Percentiles rank a stretch among this genome's conserved stretches.
phyloP scores from a whole-genome alignment of 2,329 filamentous ascomycete genomes.

The Talaromyces verruculosus region DNA sequence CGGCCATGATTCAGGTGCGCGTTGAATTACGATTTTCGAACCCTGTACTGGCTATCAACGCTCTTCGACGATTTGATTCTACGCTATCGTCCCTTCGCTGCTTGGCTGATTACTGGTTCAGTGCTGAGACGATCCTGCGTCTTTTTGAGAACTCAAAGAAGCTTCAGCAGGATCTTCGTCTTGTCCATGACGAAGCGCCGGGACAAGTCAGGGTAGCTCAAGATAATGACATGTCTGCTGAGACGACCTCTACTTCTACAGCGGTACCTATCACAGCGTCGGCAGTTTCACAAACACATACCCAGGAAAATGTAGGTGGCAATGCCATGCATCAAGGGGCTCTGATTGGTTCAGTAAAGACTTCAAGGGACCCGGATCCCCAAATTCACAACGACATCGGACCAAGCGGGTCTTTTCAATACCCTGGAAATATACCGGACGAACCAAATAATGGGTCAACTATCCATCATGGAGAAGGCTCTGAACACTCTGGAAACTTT shows the following conservation, averaged over 20 bases:
- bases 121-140: constrained; percentile 45
- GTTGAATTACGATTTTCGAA: constrained; percentile 49
- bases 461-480: constrained; percentile 31
- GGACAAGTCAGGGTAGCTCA: constrained; percentile 2
- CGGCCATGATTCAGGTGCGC: constrained; percentile 49
- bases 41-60: constrained; percentile 47
- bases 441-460: constrained; percentile 18
- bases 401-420: constrained; percentile 3
- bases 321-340: neutral
- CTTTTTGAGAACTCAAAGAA: constrained; percentile 47
- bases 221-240: neutral
- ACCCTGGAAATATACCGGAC: constrained; percentile 8
- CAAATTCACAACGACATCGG: constrained; percentile 2
- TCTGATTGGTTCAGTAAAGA: neutral
- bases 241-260: neutral
- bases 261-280: neutral
- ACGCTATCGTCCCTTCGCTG: constrained; percentile 44
- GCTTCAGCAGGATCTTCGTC: constrained; percentile 42
- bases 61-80: constrained; percentile 46
- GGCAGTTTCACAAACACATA: constrained; percentile 25
- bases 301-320: constrained; percentile 22
- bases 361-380: neutral
- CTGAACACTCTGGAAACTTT: constrained; percentile 38
- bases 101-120: constrained; percentile 45
- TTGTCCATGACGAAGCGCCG: constrained; percentile 33